Percentiles rank a stretch among this genome's conserved stretches.
Evolutionary conservation across 2,329 filamentous ascomycete genomes (phyloP).

Genomic region (Neofusicoccum kwambonambiense): DNA sequence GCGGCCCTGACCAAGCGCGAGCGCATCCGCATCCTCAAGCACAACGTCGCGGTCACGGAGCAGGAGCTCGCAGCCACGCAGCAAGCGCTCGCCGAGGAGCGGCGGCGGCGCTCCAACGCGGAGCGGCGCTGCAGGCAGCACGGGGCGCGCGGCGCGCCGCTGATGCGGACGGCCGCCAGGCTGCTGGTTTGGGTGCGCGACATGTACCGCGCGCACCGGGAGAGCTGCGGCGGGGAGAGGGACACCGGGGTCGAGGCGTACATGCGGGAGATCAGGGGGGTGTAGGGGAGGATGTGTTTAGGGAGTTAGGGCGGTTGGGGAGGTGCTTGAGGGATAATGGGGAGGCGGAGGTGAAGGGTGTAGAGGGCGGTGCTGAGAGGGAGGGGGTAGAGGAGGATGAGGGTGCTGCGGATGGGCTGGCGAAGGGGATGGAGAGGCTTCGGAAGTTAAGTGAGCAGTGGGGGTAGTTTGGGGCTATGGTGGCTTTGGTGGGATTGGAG

Average conservation of each 20-base stretch:
- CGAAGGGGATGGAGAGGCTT: too few species aligned
- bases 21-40: not conserved
- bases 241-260: not conserved
- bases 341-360: not conserved
- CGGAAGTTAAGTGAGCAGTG: too few species aligned
- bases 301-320: not conserved
- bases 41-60: not conserved
- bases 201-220: not conserved
- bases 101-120: not conserved
- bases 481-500: too few species aligned
- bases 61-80: not conserved
- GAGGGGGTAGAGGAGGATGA: not conserved
- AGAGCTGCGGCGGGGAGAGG: not conserved
- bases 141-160: not conserved
- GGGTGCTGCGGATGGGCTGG: not conserved
- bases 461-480: too few species aligned
- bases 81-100: not conserved
- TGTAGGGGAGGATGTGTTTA: not conserved
- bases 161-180: not conserved
- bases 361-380: not conserved
- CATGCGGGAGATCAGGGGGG: not conserved
- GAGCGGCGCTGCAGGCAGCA: not conserved
- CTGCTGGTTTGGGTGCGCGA: not conserved
- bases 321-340: not conserved
- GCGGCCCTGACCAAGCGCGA: not conserved